These are phyloP conservation scores for Leptodontidium sp. DNA, from an alignment of 2,329 filamentous ascomycete genomes.

Conservation along the genomic window DNA sequence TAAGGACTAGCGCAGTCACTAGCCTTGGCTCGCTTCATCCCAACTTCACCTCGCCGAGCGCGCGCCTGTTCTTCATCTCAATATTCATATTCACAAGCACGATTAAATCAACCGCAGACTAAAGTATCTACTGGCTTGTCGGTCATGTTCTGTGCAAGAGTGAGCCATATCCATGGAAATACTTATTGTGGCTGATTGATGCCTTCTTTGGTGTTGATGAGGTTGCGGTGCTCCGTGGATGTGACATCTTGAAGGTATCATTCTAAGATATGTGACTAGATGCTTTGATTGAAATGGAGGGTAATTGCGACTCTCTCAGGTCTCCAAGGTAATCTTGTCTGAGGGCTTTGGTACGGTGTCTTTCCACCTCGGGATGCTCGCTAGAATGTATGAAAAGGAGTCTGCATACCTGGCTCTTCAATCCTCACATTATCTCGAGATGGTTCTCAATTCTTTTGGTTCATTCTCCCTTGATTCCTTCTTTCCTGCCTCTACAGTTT, in stretches of 20 bases:
- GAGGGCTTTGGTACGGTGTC: no score
- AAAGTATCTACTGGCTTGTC: constrained; percentile 39
- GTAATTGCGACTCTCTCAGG: no score
- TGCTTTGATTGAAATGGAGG: no score
- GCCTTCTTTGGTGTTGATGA: constrained; percentile 25
- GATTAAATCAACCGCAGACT: constrained; percentile 24
- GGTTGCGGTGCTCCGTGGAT: constrained; percentile 21
- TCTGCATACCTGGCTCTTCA: no score
- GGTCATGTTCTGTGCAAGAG: constrained; percentile 46
- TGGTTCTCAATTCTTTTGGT: no score
- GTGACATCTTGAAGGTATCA: constrained; percentile 25
- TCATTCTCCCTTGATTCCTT: no score
- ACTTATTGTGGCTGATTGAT: constrained; percentile 29
- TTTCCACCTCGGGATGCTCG: no score
- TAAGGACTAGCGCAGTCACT: neutral
- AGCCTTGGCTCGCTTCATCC: neutral
- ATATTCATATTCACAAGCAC: constrained; percentile 27
- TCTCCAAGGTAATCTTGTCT: no score
- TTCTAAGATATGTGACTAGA: neutral
- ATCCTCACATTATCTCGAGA: no score
- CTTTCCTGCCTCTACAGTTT: no score
- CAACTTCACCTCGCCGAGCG: constrained; percentile 2
- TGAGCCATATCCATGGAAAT: constrained; percentile 30
- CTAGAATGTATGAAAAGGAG: no score
- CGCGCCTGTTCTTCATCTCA: neutral